Percentiles rank a stretch among this genome's conserved stretches.
These are phyloP conservation scores for Zygosaccharomyces bailii DNA, from an alignment of 805 yeast genomes.

Conservation along the genomic window DNA sequence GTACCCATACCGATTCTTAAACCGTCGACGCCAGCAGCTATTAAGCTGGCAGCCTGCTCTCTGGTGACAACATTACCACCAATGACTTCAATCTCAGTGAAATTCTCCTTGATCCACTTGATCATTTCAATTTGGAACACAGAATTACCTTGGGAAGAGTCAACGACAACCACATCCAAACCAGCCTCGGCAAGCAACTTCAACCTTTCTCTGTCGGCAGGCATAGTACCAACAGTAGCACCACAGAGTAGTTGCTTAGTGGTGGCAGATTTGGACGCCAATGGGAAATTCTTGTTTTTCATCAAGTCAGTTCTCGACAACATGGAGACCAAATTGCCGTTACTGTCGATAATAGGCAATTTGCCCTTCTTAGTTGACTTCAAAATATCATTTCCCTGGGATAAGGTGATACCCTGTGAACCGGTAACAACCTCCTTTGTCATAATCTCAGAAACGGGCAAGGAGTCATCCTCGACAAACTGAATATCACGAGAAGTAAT, in stretches of 20 bases:
- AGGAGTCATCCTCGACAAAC: constrained; percentile 72
- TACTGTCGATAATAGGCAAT: constrained; percentile 82
- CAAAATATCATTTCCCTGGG: constrained; percentile 86
- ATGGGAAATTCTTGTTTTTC: constrained; percentile 90
- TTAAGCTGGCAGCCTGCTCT: constrained; percentile 96
- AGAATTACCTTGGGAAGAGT: constrained; percentile 98
- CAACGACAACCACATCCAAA: constrained; percentile 90
- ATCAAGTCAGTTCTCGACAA: constrained; percentile 94
- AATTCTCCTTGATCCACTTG: constrained; percentile 79
- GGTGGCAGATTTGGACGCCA: constrained; percentile 87
- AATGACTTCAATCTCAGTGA: constrained; percentile 79
- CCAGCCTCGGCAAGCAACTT: constrained; percentile 88
- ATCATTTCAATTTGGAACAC: constrained; percentile 91
- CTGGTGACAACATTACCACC: constrained; percentile 99
- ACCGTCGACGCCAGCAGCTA: constrained; percentile 96
- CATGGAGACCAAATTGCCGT: constrained; percentile 77
- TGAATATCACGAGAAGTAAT: constrained; percentile 96
- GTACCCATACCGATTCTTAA: constrained; percentile 99
- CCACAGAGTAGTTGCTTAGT: constrained; percentile 97
- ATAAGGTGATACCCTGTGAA: constrained; percentile 70
- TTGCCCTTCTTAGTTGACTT: constrained; percentile 96
- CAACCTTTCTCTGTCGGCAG: constrained; percentile 83
- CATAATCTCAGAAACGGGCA: constrained; percentile 76
- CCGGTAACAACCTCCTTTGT: constrained; percentile 85
- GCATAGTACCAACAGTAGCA: constrained; percentile 96